Base-by-base conservation (phyloP, 1,139 yeast genomes). In the Kodamaea fungicola region DNA sequence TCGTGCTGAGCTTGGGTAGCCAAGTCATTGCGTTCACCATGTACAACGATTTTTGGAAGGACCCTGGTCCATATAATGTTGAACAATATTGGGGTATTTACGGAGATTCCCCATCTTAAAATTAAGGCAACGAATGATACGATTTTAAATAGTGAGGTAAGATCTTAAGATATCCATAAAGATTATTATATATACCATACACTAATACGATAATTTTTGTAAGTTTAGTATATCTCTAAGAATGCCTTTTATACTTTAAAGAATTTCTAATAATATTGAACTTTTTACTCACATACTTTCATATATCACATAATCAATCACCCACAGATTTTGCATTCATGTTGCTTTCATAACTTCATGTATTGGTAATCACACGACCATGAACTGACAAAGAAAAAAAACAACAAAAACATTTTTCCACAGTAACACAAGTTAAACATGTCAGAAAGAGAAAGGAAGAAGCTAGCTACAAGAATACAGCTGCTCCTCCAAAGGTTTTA, bases 21-120 rank as follows among this genome's bases (percentile, higher is more conserved):
- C 74, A 71, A 46, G 78, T 74, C 36, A 65, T 81, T 51, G 71
- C 81, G 57, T 84, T 82, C 74, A 82, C 77, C 48, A 84, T 86
- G 55, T 83, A 67, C 66, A 78, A 84, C 60, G 90, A 84, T 61
- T 74, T 74, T 62, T 84, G 94, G 94, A 84, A 84, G 67, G 69
- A 68, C 43, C 80, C 81, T 35, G 92, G 90, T 51, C 58, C 76
- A 27, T 74, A 73, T 59, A 73, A 71, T 50, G 81, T 78, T 49
- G 92, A 84, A 65, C 80, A 81, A 61, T 75, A 73, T 72, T 84
- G 87, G 85, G 92, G 92, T 55, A 25, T 49, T 27, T 49, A 39
- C 28, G 52, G 52, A 8, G 47, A 49, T 32, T 50, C 52, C 7
- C 22, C 32, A 8, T 46, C 32, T 26, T 35, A 30, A 33, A 26